Evolutionary conservation across 148 eudicot species (phyloP), one percentile per base, ranked within the genome.

Genomic region (Camellia japonica): DNA sequence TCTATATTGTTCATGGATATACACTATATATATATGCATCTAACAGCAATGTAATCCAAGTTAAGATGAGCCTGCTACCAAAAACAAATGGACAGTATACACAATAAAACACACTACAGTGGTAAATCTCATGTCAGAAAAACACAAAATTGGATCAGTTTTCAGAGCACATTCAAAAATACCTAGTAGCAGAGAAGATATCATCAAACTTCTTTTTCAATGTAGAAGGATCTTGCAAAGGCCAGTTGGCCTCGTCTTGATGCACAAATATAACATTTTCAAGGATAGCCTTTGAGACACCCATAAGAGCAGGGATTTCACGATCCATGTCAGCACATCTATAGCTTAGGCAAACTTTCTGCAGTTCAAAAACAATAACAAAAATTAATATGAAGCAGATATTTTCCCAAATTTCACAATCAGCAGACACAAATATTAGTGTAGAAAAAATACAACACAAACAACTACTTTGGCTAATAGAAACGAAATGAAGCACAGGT

Each of bases 291-390:
- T 97, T 97, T 9, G 99, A 97, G 44, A 97, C 98, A 46, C 99
- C 99, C 99, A 97, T 97, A 78, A 97, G 89, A 83, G 98, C 97
- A 82, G 99, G 99, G 16, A 97, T 92, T 86, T 97, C 99, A 75
- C 99, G 90, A 82, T 97, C 99, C 97, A 97, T 97, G 84, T 97
- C 99, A 82, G 99, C 99, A 87, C 99, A 97, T 85, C 99, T 89
- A 85, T 94, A 97, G 84, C 99, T 97, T 76, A 97, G 91, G 83
- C 99, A 92, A 84, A 97, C 99, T 91, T 97, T 97, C 98, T 97
- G 93, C 81, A 81, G 78, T 67, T 62, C 38, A 38, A 72, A 71
- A 70, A 6, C 56, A 74, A 79, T 75, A 80, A 38, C 67, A 79
- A 52, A n/a, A 76, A 55, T 62, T 47, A 58, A 47, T 74, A 38